Base-by-base conservation (phyloP, 2,329 filamentous ascomycete species). In the Pseudogymnoascus sp. region DNA sequence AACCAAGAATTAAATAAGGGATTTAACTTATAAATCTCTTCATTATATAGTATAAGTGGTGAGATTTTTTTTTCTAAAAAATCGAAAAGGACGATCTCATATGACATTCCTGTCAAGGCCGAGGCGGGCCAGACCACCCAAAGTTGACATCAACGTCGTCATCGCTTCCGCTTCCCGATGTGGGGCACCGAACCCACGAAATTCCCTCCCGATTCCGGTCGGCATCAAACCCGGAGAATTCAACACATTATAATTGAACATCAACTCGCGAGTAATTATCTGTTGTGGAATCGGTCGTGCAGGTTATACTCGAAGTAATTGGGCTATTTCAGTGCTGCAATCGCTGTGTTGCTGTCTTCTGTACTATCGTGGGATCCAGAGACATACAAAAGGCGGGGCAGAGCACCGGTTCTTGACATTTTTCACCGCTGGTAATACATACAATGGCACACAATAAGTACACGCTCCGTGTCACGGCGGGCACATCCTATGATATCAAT, bases 381-480 rank as follows among this genome's bases (percentile, higher is more conserved):
- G 29, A 18, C 9, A 55, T 35, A 55, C 48, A 55, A 35, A 55
- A 55, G 29, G 15, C 48, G 29, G 48, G 48, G 15, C 48, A 55
- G 48, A n/a, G 9, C 10, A 55, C n/a, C n/a, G 29, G 31, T 33
- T 55, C 48, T 55, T 35, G 48, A 55, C n/a, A 55, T 33, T 55
- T 55, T 55, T 55, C 29, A 33, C 29, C n/a, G 48, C 33, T 59
- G 58, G 37, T 15, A 35, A 58, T 55, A 61, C 39, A 48, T n/a
- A 61, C 40, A 60, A 85, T 85, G 86, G 79, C 85, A 15, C 82
- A 88, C 63, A 87, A 89, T 67, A 55, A 55, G 13, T 96, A 94
- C 74, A 82, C 90, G 59, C 81, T 97, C 65, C 84, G 83, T 67
- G 87, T 97, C 61, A 95, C 91, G 0, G 90, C 90, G 1, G 93